A percentile compares a stretch with the other conserved stretches of the same genome.
Evolutionary conservation across 306 rosid genomes (phyloP).

Genomic region (Medicago ruthenica): DNA sequence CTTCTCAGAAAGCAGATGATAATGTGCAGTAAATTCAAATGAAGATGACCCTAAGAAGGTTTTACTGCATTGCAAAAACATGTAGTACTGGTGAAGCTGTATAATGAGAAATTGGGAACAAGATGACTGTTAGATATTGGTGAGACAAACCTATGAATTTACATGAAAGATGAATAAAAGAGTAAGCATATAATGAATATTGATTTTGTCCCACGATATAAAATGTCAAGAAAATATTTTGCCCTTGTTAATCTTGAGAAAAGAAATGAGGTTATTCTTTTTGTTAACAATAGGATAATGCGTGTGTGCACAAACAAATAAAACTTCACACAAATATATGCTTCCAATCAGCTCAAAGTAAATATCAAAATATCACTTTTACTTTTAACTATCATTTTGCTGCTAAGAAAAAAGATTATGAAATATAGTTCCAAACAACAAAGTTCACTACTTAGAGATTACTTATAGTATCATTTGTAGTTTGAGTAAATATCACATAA

Average conservation of each 20-base stretch:
- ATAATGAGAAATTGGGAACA: constrained; percentile 13
- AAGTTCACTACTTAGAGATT: not conserved
- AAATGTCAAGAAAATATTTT: not conserved
- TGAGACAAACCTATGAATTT: not conserved
- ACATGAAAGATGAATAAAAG: constrained; percentile 23
- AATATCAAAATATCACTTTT: not conserved
- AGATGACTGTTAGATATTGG: not conserved
- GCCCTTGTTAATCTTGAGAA: too few species aligned
- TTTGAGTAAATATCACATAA: not conserved
- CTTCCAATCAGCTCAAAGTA: not conserved
- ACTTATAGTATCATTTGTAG: not conserved
- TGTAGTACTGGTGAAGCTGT: not conserved
- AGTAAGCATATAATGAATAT: constrained; percentile 29
- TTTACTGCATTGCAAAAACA: not conserved
- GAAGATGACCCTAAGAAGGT: constrained; percentile 15
- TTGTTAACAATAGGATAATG: not conserved
- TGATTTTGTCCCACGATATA: not conserved
- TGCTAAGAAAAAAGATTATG: not conserved
- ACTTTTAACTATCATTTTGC: not conserved
- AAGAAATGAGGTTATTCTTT: not conserved
- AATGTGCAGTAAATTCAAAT: constrained; percentile 33
- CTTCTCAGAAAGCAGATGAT: constrained; percentile 13
- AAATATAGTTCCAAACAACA: not conserved
- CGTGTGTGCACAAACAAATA: not conserved
- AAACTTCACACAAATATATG: constrained; percentile 1